Evolutionary conservation across 441 rosid species (phyloP).

Genomic region (Croton setiger): DNA sequence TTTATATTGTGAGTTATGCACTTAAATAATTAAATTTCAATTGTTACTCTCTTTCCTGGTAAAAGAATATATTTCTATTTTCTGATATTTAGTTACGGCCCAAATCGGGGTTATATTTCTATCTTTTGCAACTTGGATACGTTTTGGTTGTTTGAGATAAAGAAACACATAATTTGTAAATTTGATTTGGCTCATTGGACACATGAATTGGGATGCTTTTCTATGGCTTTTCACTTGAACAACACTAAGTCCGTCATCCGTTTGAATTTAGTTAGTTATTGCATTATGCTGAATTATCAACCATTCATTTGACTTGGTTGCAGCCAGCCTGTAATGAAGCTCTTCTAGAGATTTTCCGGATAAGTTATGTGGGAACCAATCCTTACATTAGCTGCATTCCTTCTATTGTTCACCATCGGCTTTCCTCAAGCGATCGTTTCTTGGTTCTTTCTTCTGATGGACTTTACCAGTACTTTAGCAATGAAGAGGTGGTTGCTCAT

Average conservation of each 20-base stretch:
- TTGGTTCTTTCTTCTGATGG: constrained; percentile 92
- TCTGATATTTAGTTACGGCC: background rate
- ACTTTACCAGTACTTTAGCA: constrained; percentile 89
- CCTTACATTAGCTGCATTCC: constrained; percentile 85
- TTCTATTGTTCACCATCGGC: constrained; percentile 75
- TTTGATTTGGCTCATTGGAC: constrained; percentile 2
- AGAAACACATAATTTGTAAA: background rate
- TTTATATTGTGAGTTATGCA: background rate
- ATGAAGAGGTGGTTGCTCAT: constrained; percentile 93
- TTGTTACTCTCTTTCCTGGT: constrained; percentile 1
- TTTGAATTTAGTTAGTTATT: background rate
- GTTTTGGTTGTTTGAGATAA: background rate
- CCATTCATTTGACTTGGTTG: constrained; percentile 25
- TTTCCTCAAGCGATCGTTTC: constrained; percentile 77
- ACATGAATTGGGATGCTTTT: background rate
- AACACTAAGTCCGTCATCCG: background rate
- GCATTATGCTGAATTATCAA: constrained; percentile 11
- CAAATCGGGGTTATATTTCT: background rate
- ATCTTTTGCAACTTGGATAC: background rate
- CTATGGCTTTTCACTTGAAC: background rate
- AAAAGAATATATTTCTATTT: background rate
- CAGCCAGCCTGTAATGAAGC: constrained; percentile 91
- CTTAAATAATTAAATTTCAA: too few species aligned
- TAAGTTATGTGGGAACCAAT: constrained; percentile 65
- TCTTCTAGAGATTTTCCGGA: constrained; percentile 69